Evolutionary conservation across 768 basidiomycete species (phyloP), one percentile per base, ranked within the genome.

Genomic region (Cytidiella melzeri): DNA sequence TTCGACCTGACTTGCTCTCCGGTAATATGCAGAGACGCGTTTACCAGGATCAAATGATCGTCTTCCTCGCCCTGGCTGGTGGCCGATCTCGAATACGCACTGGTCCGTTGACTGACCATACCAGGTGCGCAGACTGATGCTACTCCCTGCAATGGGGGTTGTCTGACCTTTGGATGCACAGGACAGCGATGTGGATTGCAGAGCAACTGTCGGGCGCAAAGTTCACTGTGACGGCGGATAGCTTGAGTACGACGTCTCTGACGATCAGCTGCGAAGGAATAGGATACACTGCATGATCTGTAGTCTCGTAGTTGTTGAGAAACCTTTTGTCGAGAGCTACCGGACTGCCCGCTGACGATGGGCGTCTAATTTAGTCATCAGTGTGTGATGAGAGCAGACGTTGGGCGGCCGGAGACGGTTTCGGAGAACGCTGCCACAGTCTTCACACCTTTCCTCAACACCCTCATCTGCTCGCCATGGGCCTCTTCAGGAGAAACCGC

Each of bases 131-230:
- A 3, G 42, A 13, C 21, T 3, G 12, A 28, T 36, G 6, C 10
- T 4, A 5, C 13, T 12, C 3, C 30, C 13, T 11, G n/a, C n/a
- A 20, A n/a, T 5, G 19, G 2, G 39, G 10, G 18, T 2, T n/a
- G 38, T 41, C 41, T 53, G 50, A 44, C n/a, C 11, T n/a, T n/a
- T n/a, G n/a, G 6, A 36, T 24, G 10, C 18, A 26, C 30, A 77
- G 76, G 43, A 72, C 87, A 6, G 87, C 87, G 1, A 86, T 91
- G 30, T 84, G 83, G 74, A 65, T 88, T 3, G 81, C 83, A 0
- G 77, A 86, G 57, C 73, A 77, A 55, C 69, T 91, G 41, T 81
- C 87, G 1, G 73, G 75, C 10, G 86, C 84, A 21, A 79, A 69
- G 51, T 91, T 89, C 60, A 65, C 69, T 30, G 58, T 81, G 13